Conservation (phyloP, 176 grass and related monocot genomes). For the Themeda triandra region DNA sequence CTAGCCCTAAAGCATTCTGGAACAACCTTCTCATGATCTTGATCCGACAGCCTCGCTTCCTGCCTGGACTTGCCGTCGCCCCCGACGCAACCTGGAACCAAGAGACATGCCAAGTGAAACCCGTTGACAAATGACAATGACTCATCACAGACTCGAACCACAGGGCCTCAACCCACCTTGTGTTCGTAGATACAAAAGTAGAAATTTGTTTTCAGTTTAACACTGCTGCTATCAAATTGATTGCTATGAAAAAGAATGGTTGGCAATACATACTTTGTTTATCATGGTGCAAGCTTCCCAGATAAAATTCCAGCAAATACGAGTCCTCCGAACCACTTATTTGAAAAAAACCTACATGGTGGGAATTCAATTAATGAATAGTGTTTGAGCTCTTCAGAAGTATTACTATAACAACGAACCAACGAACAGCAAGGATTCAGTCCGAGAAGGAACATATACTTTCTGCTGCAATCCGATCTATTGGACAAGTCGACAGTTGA, state of each 20-base stretch:
- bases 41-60: too few relatives aligned
- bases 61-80: too few relatives aligned
- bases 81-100: too few relatives aligned
- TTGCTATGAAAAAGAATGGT: background rate
- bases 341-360: conserved; percentile 63
- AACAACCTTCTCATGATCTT: too few relatives aligned
- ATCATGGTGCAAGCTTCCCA: conserved; percentile 47
- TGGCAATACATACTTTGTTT: background rate
- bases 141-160: too few relatives aligned
- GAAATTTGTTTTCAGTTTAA: background rate
- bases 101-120: too few relatives aligned
- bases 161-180: too few relatives aligned
- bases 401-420: background rate
- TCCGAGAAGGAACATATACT: conserved; percentile 32
- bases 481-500: conserved; percentile 62
- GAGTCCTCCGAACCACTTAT: conserved; percentile 77
- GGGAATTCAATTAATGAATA: background rate
- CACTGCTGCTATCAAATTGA: background rate
- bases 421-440: background rate
- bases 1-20: too few relatives aligned
- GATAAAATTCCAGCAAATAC: conserved; percentile 57
- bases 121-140: too few relatives aligned
- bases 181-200: too few relatives aligned
- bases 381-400: too few relatives aligned
- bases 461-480: conserved; percentile 52